Conservation (phyloP, 2,329 filamentous ascomycete genomes). For the Biscogniauxia sp. region DNA sequence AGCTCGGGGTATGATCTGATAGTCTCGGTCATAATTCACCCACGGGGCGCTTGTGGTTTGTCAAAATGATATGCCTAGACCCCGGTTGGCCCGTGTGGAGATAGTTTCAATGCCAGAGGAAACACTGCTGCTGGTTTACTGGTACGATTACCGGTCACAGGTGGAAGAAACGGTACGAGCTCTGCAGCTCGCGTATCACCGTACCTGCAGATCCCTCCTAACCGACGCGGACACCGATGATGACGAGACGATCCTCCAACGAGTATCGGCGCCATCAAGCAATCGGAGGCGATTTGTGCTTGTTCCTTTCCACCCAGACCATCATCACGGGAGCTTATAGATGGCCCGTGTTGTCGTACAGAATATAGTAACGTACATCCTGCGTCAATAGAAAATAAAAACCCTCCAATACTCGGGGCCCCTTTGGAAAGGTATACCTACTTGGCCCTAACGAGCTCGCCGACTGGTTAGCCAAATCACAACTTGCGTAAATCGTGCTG, state of each 20-base stretch:
- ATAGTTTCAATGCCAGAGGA: not conserved
- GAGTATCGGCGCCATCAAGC: not conserved
- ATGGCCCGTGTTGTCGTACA: not conserved
- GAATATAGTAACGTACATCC: not conserved
- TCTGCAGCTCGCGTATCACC: not conserved
- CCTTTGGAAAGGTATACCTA: not conserved
- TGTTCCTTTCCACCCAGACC: not conserved
- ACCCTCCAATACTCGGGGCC: not conserved
- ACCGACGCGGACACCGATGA: not conserved
- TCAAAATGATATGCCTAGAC: not conserved
- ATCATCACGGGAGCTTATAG: not conserved
- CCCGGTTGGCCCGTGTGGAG: not conserved
- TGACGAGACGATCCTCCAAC: not conserved
- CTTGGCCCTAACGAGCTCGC: not conserved
- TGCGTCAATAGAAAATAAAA: not conserved
- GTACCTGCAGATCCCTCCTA: not conserved
- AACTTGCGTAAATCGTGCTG: not conserved
- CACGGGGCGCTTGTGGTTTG: not conserved
- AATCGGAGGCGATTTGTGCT: not conserved
- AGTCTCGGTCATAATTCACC: too few species aligned
- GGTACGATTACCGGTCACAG: not conserved
- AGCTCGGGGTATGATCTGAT: not conserved
- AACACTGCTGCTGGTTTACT: not conserved
- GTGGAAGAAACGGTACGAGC: not conserved
- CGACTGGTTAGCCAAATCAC: not conserved